Evolutionary conservation across 2,329 filamentous ascomycete genomes (phyloP), one percentile per base, ranked within the genome.

Genomic region (Tolypocladium cylindrosporum): DNA sequence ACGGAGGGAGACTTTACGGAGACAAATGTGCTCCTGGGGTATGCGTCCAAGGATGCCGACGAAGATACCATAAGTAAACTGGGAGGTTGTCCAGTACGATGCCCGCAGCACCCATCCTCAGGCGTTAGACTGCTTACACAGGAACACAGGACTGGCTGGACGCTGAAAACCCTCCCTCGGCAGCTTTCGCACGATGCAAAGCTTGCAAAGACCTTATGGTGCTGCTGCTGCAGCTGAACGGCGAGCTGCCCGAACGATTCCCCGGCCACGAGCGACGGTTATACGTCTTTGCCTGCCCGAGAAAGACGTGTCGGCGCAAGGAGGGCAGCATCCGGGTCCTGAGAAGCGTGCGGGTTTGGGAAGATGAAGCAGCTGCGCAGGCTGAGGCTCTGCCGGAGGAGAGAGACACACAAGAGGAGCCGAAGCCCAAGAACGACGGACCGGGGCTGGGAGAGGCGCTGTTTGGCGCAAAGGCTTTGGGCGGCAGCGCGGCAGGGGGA

Each of bases 1-100:
- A 89, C 84, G 50, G 86, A 85, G 16, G 82, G 84, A 7, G 81
- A 85, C 53, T 91, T 85, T 61, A 88, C 86, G 21, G 87, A 90
- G 71, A 97, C 94, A 8, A 90, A 89, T 63, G 91, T 97, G 2
- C 83, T 97, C 1, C 81, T 99, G 14, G 94, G 94, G 5, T 99
- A 96, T 71, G 89, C 91, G 3, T 89, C 89, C 1, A 85, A 86
- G 69, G 90, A 96, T 57, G 76, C 85, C 16, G 88, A 86, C 57
- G 87, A 90, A 62, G 93, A 99, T 71, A 82, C 83, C 14, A 87
- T 96, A 68, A 97, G 90, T 72, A 90, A 93, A 64, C 78, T 99
- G 13, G 94, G 94, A 63, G 94, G 94, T 57, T 81, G 79, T 66
- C 91, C 94, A 56, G 93, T 97, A 86, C 66, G 86, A 59, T 40